Percentiles rank a stretch among this genome's conserved stretches.
These are phyloP conservation scores for Hypoxylon sp. DNA, from an alignment of 2,329 filamentous ascomycete species.

Conservation along the genomic window DNA sequence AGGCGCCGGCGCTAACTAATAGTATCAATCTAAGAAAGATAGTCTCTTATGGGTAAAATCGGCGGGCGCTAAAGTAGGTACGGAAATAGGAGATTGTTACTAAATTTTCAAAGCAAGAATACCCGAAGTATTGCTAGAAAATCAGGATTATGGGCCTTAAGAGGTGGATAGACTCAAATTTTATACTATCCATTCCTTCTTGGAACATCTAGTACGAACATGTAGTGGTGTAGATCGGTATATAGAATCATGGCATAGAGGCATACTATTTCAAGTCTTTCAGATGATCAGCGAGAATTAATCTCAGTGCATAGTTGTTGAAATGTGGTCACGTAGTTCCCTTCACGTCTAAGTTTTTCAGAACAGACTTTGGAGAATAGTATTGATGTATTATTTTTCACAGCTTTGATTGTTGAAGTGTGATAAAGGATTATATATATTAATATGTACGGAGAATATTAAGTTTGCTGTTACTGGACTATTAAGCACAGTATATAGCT, in stretches of 20 bases:
- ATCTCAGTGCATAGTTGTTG: neutral
- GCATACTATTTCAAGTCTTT: neutral
- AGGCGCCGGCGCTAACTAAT: neutral
- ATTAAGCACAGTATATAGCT: neutral
- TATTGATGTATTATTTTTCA: neutral
- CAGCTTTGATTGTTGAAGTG: neutral
- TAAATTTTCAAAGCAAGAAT: neutral
- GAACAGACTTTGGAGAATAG: neutral
- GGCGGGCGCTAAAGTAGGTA: neutral
- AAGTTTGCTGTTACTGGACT: neutral
- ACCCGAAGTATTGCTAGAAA: neutral
- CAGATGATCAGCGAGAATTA: neutral
- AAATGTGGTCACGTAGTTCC: neutral
- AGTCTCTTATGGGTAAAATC: neutral
- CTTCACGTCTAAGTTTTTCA: neutral
- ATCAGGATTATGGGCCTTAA: neutral
- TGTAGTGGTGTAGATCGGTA: neutral
- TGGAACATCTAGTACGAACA: neutral
- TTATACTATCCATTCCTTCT: neutral
- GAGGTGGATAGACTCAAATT: neutral
- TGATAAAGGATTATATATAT: slow-evolving; percentile 1
- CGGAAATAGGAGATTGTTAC: neutral
- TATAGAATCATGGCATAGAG: neutral
- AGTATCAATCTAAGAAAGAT: neutral
- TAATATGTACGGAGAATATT: slow-evolving; percentile 19